A percentile compares a stretch with the other conserved stretches of the same genome.
Conservation (phyloP, 2,329 filamentous ascomycete genomes). For the Verticillium alfalfae region DNA sequence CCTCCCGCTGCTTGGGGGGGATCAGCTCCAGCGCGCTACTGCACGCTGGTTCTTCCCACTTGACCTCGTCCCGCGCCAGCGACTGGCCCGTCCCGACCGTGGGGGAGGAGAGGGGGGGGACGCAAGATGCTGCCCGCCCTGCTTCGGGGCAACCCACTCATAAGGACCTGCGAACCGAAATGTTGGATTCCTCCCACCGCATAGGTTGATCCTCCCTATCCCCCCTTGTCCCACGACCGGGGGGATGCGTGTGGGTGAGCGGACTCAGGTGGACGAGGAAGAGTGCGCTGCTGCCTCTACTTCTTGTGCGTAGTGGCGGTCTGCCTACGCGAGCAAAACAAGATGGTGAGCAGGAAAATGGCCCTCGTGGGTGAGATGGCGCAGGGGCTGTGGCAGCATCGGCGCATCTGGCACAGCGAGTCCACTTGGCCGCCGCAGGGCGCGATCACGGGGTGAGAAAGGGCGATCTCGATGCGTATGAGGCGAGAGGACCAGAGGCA, state of each 20-base stretch:
- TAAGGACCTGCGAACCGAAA: conserved; percentile 1
- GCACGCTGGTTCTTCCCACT: neutral
- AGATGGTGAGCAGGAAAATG: neutral
- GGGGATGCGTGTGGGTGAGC: too few relatives aligned
- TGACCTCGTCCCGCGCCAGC: neutral
- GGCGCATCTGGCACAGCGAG: neutral
- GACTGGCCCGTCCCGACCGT: neutral
- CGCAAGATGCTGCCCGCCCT: too few relatives aligned
- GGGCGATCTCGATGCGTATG: neutral
- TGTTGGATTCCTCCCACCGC: too few relatives aligned
- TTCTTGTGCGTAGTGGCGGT: neutral
- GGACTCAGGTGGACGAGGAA: too few relatives aligned
- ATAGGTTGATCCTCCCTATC: too few relatives aligned
- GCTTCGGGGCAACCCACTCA: neutral
- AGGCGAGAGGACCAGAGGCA: neutral
- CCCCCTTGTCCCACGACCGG: too few relatives aligned
- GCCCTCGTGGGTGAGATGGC: neutral
- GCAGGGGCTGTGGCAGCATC: neutral
- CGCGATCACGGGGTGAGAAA: neutral
- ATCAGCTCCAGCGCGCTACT: neutral
- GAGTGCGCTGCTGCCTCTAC: neutral
- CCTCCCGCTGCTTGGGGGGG: neutral
- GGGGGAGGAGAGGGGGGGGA: neutral
- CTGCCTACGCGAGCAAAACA: neutral
- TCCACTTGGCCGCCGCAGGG: neutral